Conservation (phyloP, 2,329 filamentous ascomycete genomes). For the Amylocarpus encephaloides region DNA sequence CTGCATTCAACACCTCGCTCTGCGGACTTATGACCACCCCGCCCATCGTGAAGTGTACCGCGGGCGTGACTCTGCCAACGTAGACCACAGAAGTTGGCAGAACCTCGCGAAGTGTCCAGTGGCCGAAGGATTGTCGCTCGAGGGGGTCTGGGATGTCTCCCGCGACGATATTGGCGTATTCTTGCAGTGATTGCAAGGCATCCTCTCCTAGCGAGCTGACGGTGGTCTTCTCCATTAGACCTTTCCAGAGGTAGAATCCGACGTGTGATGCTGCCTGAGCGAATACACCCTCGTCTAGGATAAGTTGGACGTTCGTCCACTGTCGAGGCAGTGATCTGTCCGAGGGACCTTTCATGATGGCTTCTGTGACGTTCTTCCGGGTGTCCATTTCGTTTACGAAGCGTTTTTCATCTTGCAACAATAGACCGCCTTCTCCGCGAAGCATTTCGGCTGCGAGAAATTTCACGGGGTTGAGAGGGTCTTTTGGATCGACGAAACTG, state of each 20-base stretch:
- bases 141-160: slow-evolving; percentile 38
- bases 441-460: slow-evolving; percentile 59
- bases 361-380: slow-evolving; percentile 48
- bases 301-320: slow-evolving; percentile 48
- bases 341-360: slow-evolving; percentile 39
- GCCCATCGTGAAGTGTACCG: slow-evolving; percentile 63
- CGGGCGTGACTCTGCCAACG: slow-evolving; percentile 54
- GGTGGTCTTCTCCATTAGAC: slow-evolving; percentile 50
- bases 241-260: slow-evolving; percentile 58
- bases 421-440: slow-evolving; percentile 54
- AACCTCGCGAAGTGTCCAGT: slow-evolving; percentile 48
- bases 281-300: slow-evolving; percentile 54
- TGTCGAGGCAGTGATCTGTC: slow-evolving; percentile 36
- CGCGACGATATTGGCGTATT: slow-evolving; percentile 42
- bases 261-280: slow-evolving; percentile 48
- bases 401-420: slow-evolving; percentile 44
- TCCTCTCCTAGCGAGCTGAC: slow-evolving; percentile 41
- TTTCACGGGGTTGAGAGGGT: slow-evolving; percentile 43
- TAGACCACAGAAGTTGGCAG: slow-evolving; percentile 48
- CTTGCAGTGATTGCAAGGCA: slow-evolving; percentile 39
- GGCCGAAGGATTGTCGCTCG: slow-evolving; percentile 45
- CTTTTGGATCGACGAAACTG: slow-evolving; percentile 52
- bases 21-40: slow-evolving; percentile 51
- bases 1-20: slow-evolving; percentile 42
- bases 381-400: slow-evolving; percentile 61